Conservation (phyloP, 1,139 yeast genomes). For the Arxiozyma heterogenica region DNA sequence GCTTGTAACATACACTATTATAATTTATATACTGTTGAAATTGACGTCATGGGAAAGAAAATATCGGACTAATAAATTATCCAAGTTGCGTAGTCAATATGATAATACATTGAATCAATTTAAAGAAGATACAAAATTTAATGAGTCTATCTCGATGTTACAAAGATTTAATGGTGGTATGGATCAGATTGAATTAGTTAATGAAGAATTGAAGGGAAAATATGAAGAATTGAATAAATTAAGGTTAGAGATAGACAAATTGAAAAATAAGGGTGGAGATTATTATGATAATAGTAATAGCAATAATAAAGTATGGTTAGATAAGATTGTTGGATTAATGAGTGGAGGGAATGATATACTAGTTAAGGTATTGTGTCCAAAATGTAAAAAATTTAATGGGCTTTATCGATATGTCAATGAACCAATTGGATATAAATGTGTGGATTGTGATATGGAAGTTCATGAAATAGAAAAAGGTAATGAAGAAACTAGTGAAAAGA, state of each 20-base stretch:
- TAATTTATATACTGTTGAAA: slow-evolving; percentile 3
- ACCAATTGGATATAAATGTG: slow-evolving; percentile 57
- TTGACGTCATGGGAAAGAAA: slow-evolving; percentile 15
- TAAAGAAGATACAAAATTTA: slow-evolving; percentile 70
- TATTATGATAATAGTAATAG: slow-evolving; percentile 14
- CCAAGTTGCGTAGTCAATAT: slow-evolving; percentile 41
- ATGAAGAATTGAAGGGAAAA: slow-evolving; percentile 37
- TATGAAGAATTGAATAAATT: slow-evolving; percentile 35
- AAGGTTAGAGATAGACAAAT: slow-evolving; percentile 19
- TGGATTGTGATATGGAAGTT: slow-evolving; percentile 47
- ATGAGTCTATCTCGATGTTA: slow-evolving; percentile 64
- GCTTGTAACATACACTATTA: slow-evolving; percentile 6
- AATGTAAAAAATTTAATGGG: slow-evolving; percentile 22
- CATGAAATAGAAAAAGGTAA: neutral
- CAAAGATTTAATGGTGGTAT: slow-evolving; percentile 49
- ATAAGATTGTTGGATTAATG: slow-evolving; percentile 24
- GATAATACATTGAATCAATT: slow-evolving; percentile 59
- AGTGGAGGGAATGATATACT: slow-evolving; percentile 26
- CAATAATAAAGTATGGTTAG: slow-evolving; percentile 26
- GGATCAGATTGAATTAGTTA: slow-evolving; percentile 29
- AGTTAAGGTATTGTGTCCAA: slow-evolving; percentile 19
- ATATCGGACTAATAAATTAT: slow-evolving; percentile 28
- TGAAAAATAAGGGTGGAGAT: slow-evolving; percentile 6
- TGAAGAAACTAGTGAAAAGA: neutral
- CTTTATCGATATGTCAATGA: slow-evolving; percentile 36